Evolutionary conservation across 2,329 filamentous ascomycete species (phyloP).

Genomic region (Aureobasidium vineae): DNA sequence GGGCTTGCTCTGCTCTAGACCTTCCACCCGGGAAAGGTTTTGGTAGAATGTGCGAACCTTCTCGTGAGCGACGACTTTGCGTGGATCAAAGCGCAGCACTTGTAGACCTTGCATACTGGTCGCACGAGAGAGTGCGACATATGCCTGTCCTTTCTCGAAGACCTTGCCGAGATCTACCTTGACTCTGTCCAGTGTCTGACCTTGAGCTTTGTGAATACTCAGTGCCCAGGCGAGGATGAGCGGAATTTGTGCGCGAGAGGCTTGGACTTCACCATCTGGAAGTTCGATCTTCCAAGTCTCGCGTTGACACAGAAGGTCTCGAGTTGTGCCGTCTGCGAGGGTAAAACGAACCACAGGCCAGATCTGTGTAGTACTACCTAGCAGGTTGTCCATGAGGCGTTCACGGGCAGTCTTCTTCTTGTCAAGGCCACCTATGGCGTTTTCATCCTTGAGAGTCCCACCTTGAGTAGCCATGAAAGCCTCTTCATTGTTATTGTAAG

Average conservation of each 20-base stretch:
- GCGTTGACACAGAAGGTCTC: conserved; percentile 75
- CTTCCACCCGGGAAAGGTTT: conserved; percentile 71
- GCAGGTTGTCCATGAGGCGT: conserved; percentile 55
- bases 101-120: conserved; percentile 84
- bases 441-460: conserved; percentile 47
- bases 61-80: conserved; percentile 91
- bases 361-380: conserved; percentile 53
- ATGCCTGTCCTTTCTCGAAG: conserved; percentile 97
- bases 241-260: conserved; percentile 71
- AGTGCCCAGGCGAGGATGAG: conserved; percentile 95
- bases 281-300: conserved; percentile 97
- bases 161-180: conserved; percentile 90
- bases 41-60: conserved; percentile 83
- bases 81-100: conserved; percentile 82
- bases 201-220: conserved; percentile 97
- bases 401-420: conserved; percentile 34
- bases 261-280: conserved; percentile 92
- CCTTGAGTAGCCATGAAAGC: conserved; percentile 50
- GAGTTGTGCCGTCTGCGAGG: conserved; percentile 70
- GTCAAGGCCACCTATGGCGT: conserved; percentile 36
- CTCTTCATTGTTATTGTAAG: conserved; percentile 59
- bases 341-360: conserved; percentile 86
- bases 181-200: conserved; percentile 88
- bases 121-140: conserved; percentile 91
- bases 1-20: conserved; percentile 34